Evolutionary conservation across 2,329 filamentous ascomycete genomes (phyloP).

Genomic region (Aureobasidium sp.): DNA sequence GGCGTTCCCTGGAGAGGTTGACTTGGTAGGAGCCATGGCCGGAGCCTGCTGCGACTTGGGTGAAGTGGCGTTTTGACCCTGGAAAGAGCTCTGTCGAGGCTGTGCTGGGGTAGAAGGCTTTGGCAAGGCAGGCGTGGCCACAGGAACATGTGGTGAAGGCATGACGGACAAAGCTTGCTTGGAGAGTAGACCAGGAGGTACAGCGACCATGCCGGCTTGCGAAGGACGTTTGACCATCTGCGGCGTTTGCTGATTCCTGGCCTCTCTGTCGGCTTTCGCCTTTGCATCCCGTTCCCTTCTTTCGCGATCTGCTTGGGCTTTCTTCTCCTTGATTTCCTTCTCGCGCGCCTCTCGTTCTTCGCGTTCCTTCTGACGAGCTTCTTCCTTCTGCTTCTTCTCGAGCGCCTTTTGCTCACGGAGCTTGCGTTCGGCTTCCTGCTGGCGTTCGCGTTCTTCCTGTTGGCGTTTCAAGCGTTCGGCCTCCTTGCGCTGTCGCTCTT

Average conservation of each 20-base stretch:
- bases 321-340: conserved; percentile 63
- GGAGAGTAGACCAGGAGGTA: conserved; percentile 45
- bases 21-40: conserved; percentile 37
- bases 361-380: conserved; percentile 68
- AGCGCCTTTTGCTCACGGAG: conserved; percentile 68
- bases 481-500: conserved; percentile 76
- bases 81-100: conserved; percentile 68
- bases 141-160: conserved; percentile 68
- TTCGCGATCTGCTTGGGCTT: conserved; percentile 47
- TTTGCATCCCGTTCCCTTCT: conserved; percentile 54
- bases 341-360: conserved; percentile 56
- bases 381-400: conserved; percentile 67
- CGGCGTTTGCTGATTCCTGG: conserved; percentile 24
- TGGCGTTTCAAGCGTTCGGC: conserved; percentile 70
- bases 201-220: conserved; percentile 45
- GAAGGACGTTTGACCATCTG: conserved; percentile 49
- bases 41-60: conserved; percentile 57
- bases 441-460: conserved; percentile 76
- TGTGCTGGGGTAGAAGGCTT: conserved; percentile 76
- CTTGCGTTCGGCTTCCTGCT: conserved; percentile 79
- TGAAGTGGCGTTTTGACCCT: conserved; percentile 59
- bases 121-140: conserved; percentile 71
- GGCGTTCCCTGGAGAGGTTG: conserved; percentile 50
- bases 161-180: conserved; percentile 46
- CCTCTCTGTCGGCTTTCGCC: conserved; percentile 34